These are phyloP conservation scores for Fusarium scirpi DNA, from an alignment of 2,329 filamentous ascomycete genomes.

Conservation along the genomic window DNA sequence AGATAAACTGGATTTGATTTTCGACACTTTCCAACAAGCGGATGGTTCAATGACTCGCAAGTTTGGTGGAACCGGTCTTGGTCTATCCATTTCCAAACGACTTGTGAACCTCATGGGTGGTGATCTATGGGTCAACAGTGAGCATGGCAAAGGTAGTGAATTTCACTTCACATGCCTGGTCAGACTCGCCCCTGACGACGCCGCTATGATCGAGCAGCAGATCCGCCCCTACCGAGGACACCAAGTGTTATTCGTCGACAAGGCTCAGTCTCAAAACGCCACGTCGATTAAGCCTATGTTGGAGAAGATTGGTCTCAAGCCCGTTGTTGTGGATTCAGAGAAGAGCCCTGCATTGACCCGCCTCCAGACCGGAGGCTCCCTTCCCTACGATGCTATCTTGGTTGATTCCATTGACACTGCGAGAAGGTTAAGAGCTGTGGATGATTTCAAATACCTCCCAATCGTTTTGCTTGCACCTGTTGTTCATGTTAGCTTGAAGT, in stretches of 20 bases:
- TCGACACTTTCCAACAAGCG: constrained; percentile 98
- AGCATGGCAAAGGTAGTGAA: constrained; percentile 89
- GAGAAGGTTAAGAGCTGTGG: constrained; percentile 83
- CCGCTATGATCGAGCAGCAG: constrained; percentile 82
- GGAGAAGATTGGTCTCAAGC: constrained; percentile 80
- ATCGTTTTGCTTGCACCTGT: constrained; percentile 91
- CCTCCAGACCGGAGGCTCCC: constrained; percentile 65
- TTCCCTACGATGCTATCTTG: constrained; percentile 93
- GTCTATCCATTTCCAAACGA: constrained; percentile 93
- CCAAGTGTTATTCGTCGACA: constrained; percentile 94
- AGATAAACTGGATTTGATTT: constrained; percentile 96
- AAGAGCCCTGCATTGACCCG: constrained; percentile 70
- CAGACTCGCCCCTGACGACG: constrained; percentile 82
- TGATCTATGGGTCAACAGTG: constrained; percentile 94
- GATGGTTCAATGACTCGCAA: constrained; percentile 96
- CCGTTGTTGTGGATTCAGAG: constrained; percentile 85
- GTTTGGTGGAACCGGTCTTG: constrained; percentile 94
- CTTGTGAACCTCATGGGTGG: constrained; percentile 97
- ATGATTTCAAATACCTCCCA: constrained; percentile 97
- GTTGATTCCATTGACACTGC: constrained; percentile 95
- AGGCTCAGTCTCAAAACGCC: constrained; percentile 82
- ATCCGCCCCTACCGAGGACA: constrained; percentile 92
- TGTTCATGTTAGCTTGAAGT: constrained; percentile 92
- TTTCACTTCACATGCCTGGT: constrained; percentile 98
- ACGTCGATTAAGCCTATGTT: constrained; percentile 84